phyloP scores from a whole-genome alignment of 2,329 filamentous ascomycete genomes.

The Hypoxylon sp. region DNA sequence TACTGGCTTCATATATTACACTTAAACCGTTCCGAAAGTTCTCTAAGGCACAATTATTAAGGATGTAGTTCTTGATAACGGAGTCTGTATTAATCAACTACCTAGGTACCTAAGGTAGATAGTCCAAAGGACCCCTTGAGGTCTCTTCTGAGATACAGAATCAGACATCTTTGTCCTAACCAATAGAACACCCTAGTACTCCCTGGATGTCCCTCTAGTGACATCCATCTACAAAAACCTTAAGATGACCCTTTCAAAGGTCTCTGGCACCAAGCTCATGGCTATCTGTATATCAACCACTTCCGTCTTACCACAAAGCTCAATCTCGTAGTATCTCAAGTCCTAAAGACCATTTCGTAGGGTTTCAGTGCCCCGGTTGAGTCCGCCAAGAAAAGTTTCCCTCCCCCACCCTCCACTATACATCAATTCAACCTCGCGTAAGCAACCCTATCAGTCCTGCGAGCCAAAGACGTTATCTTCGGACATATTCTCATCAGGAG shows the following conservation, averaged over 20 bases:
- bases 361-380: background rate
- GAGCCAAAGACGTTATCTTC: slow-evolving; percentile 2
- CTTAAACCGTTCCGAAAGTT: background rate
- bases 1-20: no score
- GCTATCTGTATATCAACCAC: background rate
- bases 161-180: background rate
- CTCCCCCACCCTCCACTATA: background rate
- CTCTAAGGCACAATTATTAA: background rate
- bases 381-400: background rate
- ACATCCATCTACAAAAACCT: background rate
- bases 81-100: background rate
- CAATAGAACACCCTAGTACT: background rate
- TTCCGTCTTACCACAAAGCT: background rate
- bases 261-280: background rate
- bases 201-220: background rate
- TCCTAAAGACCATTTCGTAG: background rate
- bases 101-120: background rate
- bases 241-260: background rate
- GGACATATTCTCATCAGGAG: background rate
- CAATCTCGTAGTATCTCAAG: background rate
- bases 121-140: background rate
- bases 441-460: background rate
- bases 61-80: background rate
- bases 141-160: background rate
- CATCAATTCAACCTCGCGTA: background rate